Evolutionary conservation across 371 early-diverging fungal genomes (phyloP), one percentile per base, ranked within the genome.

Genomic region (Apophysomyces sp.): DNA sequence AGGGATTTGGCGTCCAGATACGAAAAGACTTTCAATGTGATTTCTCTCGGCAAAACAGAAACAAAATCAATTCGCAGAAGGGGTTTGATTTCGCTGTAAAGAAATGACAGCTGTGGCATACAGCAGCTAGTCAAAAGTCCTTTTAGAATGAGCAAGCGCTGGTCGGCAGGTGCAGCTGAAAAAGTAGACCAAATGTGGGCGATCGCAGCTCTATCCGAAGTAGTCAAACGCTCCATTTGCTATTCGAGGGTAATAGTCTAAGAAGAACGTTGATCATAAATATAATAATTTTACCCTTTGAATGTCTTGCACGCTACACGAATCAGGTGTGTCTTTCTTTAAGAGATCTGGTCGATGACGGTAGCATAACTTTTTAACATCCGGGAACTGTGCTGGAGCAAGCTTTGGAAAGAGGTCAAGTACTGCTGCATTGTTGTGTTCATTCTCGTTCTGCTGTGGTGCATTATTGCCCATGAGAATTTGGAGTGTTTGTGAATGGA

Each of bases 1-100:
- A 98, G 84, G 0, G 94, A 86, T 18, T 83, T 88, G 16, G 95
- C 97, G 68, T 98, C 98, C 39, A 98, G 80, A 66, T 89, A 92
- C 4, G 91, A 88, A 51, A 97, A 80, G 44, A 97, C 89, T 40
- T 86, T 76, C 40, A 94, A 72, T 3, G 92, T 77, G 28, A 97
- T 73, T 64, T 98, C 96, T 3, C 82, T 78, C 0, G 97, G 95
- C 12, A 89, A 69, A n/a, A 83, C 76, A 4, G 84, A 71, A 40
- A 95, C 72, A 69, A 93, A 89, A 73, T 97, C 96, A 31, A 97
- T 87, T 18, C 91, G 85, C 30, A 94, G 73, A 52, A 88, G 69
- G 11, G 86, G 87, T 51, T 87, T 85, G 37, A 89, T 84, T 5
- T 77, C 82, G 41, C 86, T 81, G 32, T 88, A 82, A 16, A 92